A percentile compares a stretch with the other conserved stretches of the same genome.
These are phyloP conservation scores for Penicillium glabrum DNA, from an alignment of 2,329 filamentous ascomycete species.

Conservation along the genomic window DNA sequence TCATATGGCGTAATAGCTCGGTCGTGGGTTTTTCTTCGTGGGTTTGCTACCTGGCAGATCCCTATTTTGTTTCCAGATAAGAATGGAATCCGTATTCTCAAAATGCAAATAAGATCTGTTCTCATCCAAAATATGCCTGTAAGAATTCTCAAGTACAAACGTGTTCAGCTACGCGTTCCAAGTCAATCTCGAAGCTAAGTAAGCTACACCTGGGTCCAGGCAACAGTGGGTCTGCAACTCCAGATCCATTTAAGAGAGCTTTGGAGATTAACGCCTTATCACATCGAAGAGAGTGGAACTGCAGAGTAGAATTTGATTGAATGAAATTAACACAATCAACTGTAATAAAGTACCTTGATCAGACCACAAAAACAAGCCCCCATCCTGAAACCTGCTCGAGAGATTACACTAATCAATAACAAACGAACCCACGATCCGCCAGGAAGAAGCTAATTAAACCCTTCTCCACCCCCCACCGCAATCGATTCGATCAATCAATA, in stretches of 20 bases:
- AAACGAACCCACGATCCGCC: neutral
- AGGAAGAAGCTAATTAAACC: neutral
- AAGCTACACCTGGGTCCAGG: neutral
- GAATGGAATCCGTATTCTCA: constrained; percentile 26
- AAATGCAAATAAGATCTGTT: neutral
- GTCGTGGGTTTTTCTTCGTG: constrained; percentile 28
- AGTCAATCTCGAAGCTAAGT: neutral
- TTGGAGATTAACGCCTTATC: neutral
- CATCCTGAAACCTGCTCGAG: neutral
- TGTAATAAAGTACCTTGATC: neutral
- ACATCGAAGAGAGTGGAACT: neutral
- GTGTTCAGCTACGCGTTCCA: neutral
- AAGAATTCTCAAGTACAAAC: neutral
- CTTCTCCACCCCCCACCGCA: neutral
- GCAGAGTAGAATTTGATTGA: neutral
- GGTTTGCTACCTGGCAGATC: constrained; percentile 7
- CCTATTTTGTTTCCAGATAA: constrained; percentile 18
- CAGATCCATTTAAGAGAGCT: neutral
- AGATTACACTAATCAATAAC: neutral
- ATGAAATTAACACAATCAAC: neutral
- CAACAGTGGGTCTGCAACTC: neutral
- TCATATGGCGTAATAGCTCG: constrained; percentile 36
- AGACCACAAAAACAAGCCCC: neutral
- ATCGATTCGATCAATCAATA: neutral
- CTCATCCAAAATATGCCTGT: neutral